Base-by-base conservation (phyloP, 1,284 basidiomycete genomes). In the Paramarasmius palmivorus region DNA sequence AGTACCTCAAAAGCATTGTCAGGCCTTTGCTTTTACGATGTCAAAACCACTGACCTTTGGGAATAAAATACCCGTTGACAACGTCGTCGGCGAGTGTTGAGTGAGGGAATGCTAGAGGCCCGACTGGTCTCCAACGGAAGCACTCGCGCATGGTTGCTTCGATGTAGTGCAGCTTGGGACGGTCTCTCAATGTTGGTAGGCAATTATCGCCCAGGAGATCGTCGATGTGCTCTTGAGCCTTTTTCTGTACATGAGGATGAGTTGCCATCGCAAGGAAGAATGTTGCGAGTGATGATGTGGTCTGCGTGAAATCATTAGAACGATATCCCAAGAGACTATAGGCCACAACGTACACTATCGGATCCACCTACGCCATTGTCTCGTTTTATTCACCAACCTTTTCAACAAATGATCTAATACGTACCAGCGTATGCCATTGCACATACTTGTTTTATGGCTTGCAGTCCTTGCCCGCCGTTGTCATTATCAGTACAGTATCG, bases 21-120 rank as follows among this genome's bases (percentile, higher is more conserved):
- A n/a, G n/a, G n/a, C n/a, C n/a, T n/a, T n/a, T n/a, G n/a, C n/a
- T n/a, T n/a, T n/a, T n/a, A n/a, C n/a, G n/a, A n/a, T n/a, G n/a
- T n/a, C n/a, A n/a, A n/a, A n/a, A n/a, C n/a, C n/a, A 22, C 1
- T 56, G 54, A 25, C 50, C 51, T 20, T 56, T 56, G 2, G 58
- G 57, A 45, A 52, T 52, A 14, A 35, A 36, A 23, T 45, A 45
- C 4, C 50, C 41, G 14, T 52, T 42, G 19, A 44, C 29, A 14
- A 22, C 26, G n/a, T 52, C 41, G 36, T 44, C 50, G 7, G 29
- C 12, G 17, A 38, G 25, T 3, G 50, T 22, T n/a, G 39, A 23
- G n/a, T 52, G 41, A 6, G 35, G 35, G 14, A 52, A 32, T 37
- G 50, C 46, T 14, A 56, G 34, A 1, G 54, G 50, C 29, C 17